Base-by-base conservation (phyloP, 176 grass and related monocot species). In the Alopecurus myosuroides region DNA sequence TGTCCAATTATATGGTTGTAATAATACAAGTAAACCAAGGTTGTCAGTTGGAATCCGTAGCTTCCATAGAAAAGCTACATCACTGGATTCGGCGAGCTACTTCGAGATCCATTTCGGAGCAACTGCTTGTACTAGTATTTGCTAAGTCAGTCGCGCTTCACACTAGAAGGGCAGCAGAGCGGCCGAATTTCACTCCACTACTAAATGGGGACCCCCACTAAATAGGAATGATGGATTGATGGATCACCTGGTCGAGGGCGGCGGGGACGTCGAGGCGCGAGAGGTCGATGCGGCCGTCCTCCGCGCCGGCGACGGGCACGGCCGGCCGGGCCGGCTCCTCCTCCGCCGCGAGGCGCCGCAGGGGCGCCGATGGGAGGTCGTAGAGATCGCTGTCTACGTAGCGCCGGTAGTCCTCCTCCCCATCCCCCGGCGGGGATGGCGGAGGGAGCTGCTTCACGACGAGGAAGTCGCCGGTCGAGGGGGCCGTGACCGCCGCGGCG, bases 361-460 rank as follows among this genome's bases (percentile, higher is more conserved):
- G 88, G 2, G 88, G 74, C 17, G 84, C 86, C 31, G 84, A 94
- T 48, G 97, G 97, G 68, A 99, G 89, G 97, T 96, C 93, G 85
- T 87, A 99, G 81, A 99, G 91, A 25, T 94, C 91, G 80, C 93
- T 94, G 81, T 99, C 97, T 60, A 90, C 83, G 62, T 81, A 89
- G 10, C 52, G 77, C 23, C 63, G 9, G 91, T 94, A 99, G 28
- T 98, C 93, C 78, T 92, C 93, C 15, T 92, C 93, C 46, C 1
- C 46, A 3, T 4, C 17, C n/a, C n/a, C n/a, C 15, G 46, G 4
- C 52, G 87, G 80, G 50, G 69, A 69, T 4, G 91, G 87, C 67
- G 89, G 95, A 14, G 87, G 89, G 25, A 44, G 19, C 62, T 95
- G 93, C 14, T 71, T 87, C 1, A 77, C 88, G 60, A 90, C 64